Percentiles rank a stretch among this genome's conserved stretches.
These are phyloP conservation scores for Pseudozyma sp. DNA, from an alignment of 1,284 basidiomycete species.

Conservation along the genomic window DNA sequence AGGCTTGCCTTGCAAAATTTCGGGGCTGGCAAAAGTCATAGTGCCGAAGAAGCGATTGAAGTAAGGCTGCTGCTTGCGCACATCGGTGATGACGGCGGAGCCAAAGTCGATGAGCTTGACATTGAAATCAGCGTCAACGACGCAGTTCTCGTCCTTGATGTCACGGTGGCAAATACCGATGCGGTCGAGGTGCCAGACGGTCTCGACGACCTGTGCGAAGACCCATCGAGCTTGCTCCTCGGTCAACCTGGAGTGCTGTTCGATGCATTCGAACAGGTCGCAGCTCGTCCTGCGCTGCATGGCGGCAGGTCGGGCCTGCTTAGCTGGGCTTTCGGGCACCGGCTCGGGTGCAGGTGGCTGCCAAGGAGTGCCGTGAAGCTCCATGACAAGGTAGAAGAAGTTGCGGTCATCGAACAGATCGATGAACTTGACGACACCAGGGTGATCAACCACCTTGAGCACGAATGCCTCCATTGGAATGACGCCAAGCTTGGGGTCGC, in stretches of 20 bases:
- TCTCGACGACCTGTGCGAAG: slow-evolving; percentile 87
- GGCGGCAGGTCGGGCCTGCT: slow-evolving; percentile 39
- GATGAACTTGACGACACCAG: slow-evolving; percentile 83
- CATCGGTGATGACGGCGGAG: slow-evolving; percentile 82
- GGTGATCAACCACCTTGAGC: slow-evolving; percentile 79
- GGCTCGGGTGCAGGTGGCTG: slow-evolving; percentile 40
- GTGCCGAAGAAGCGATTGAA: slow-evolving; percentile 72
- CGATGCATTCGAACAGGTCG: slow-evolving; percentile 93
- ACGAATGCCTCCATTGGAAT: slow-evolving; percentile 85
- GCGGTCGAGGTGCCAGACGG: slow-evolving; percentile 80
- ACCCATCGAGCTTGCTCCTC: slow-evolving; percentile 83
- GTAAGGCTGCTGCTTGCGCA: slow-evolving; percentile 75
- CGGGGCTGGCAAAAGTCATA: slow-evolving; percentile 72
- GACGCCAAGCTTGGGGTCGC: slow-evolving; percentile 71
- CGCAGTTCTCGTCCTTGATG: slow-evolving; percentile 90
- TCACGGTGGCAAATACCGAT: slow-evolving; percentile 88
- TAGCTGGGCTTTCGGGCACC: slow-evolving; percentile 9
- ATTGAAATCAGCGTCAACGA: slow-evolving; percentile 76
- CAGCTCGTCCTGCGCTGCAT: slow-evolving; percentile 82
- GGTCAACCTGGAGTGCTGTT: slow-evolving; percentile 83
- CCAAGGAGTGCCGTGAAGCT: slow-evolving; percentile 91
- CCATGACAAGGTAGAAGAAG: slow-evolving; percentile 91
- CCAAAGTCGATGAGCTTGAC: slow-evolving; percentile 95
- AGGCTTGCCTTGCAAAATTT: slow-evolving; percentile 80
- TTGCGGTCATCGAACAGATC: slow-evolving; percentile 84